Percentiles rank a stretch among this genome's conserved stretches.
Conservation (phyloP, 2,329 filamentous ascomycete species). For the Botrytis porri region DNA sequence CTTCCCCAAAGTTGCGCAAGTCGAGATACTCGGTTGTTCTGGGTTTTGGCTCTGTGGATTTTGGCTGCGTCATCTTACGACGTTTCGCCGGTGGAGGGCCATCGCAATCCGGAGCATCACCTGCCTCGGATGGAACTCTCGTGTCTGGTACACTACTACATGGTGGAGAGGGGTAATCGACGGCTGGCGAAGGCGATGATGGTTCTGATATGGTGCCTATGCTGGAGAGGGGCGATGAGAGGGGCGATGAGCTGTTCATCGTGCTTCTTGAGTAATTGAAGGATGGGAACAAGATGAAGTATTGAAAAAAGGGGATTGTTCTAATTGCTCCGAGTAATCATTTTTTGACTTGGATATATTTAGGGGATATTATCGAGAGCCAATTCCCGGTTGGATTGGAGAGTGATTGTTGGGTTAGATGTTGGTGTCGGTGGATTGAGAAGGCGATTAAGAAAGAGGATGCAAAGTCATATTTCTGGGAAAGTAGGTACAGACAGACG, state of each 20-base stretch:
- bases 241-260: constrained; percentile 26
- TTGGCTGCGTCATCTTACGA: constrained; percentile 59
- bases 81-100: constrained; percentile 72
- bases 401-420: background rate
- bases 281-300: background rate
- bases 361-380: background rate
- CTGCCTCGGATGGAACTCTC: constrained; percentile 25
- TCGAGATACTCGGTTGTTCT: constrained; percentile 83
- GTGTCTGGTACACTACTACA: constrained; percentile 34
- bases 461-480: background rate
- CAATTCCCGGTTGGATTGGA: background rate
- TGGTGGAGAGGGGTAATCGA: constrained; percentile 36
- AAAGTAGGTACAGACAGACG: background rate
- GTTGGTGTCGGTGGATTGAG: background rate
- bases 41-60: constrained; percentile 45
- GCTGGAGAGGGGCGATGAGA: constrained; percentile 39
- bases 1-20: constrained; percentile 52
- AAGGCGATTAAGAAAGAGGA: background rate
- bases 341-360: constrained; percentile 4
- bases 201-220: constrained; percentile 40
- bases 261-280: background rate
- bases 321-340: constrained; percentile 19
- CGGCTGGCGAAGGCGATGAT: constrained; percentile 28
- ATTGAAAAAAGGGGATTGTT: constrained; percentile 7
- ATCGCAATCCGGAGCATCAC: constrained; percentile 42